These are phyloP conservation scores for Linum usitatissimum DNA, from an alignment of 345 rosid species.

Conservation along the genomic window DNA sequence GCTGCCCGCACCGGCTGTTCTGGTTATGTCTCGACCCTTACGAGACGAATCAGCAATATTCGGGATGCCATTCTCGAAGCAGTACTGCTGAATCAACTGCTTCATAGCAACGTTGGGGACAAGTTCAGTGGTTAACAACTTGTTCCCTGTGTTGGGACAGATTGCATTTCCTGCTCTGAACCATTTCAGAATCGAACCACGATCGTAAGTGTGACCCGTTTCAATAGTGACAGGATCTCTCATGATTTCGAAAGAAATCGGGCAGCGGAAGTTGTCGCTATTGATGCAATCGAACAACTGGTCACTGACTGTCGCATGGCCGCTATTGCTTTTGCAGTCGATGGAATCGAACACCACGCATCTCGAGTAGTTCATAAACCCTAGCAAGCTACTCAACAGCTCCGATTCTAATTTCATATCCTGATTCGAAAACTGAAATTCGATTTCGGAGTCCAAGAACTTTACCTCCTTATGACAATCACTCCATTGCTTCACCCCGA, in stretches of 20 bases:
- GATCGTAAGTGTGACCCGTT: slow-evolving; percentile 17
- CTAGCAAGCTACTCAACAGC: slow-evolving; percentile 42
- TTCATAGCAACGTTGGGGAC: slow-evolving; percentile 8
- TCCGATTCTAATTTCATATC: slow-evolving; percentile 23
- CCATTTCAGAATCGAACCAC: slow-evolving; percentile 15
- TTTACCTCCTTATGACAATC: slow-evolving; percentile 45
- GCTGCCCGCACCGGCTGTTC: slow-evolving; percentile 34
- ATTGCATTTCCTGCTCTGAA: slow-evolving; percentile 11
- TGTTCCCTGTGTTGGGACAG: slow-evolving; percentile 13
- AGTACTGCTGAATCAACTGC: slow-evolving; percentile 36
- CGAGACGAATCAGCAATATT: slow-evolving; percentile 12
- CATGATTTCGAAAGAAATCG: slow-evolving; percentile 17
- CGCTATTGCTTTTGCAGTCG: slow-evolving; percentile 18
- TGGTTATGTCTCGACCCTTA: slow-evolving; percentile 29
- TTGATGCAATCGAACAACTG: slow-evolving; percentile 26
- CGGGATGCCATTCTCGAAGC: slow-evolving; percentile 31
- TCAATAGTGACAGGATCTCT: slow-evolving; percentile 16
- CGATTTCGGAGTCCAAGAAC: slow-evolving; percentile 47
- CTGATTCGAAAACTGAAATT: slow-evolving; percentile 16
- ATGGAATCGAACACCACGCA: slow-evolving; percentile 39
- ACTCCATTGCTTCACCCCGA: slow-evolving; percentile 52
- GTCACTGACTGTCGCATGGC: not conserved
- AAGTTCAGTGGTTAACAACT: slow-evolving; percentile 1
- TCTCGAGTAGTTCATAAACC: slow-evolving; percentile 50
- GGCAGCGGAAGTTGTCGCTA: slow-evolving; percentile 21